Conservation (phyloP, 1,284 basidiomycete species). For the Golubevia sp. region DNA sequence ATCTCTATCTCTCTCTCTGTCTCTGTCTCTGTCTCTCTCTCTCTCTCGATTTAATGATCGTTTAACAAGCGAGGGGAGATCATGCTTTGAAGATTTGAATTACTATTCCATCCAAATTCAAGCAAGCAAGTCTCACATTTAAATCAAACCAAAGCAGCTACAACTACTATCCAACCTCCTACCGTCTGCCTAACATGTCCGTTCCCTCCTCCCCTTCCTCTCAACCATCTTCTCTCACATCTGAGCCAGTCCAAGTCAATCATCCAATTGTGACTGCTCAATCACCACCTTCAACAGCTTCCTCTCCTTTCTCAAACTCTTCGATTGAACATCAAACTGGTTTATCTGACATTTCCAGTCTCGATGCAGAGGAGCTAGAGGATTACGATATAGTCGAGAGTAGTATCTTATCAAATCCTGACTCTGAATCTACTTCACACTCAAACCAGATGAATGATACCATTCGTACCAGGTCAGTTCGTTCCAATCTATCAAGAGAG, state of each 20-base stretch:
- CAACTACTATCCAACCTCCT: neutral
- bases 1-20: too few relatives aligned
- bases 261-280: neutral
- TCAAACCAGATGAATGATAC: neutral
- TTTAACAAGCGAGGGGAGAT: too few relatives aligned
- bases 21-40: too few relatives aligned
- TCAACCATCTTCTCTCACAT: conserved; percentile 1
- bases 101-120: too few relatives aligned
- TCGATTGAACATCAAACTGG: too few relatives aligned
- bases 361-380: neutral
- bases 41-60: too few relatives aligned
- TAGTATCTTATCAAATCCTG: too few relatives aligned
- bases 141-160: neutral
- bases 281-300: conserved; percentile 61
- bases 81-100: too few relatives aligned
- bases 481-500: neutral
- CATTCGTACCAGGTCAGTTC: neutral
- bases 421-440: neutral
- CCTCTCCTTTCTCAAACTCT: conserved; percentile 66
- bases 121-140: neutral
- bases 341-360: neutral
- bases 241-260: neutral
- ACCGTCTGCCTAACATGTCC: too few relatives aligned
- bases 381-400: neutral
- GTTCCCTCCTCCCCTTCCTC: neutral